Conservation (phyloP, 331 rosid genomes). For the Rosa hybrid region DNA sequence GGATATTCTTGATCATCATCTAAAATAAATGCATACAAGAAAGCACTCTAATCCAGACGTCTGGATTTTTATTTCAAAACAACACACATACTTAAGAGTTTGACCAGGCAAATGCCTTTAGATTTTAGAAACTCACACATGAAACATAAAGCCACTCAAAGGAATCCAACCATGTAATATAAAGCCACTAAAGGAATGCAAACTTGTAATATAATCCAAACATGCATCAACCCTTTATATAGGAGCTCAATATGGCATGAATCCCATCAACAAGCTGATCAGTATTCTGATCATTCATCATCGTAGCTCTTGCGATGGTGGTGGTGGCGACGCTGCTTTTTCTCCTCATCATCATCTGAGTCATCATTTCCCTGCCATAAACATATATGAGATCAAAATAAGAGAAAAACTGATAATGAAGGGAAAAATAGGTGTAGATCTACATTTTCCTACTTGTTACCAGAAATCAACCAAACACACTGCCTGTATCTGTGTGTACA, state of each 20-base stretch:
- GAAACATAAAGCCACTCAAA: slow-evolving; percentile 12
- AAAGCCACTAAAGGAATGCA: slow-evolving; percentile 14
- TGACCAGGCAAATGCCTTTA: slow-evolving; percentile 1
- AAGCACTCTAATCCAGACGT: slow-evolving; percentile 34
- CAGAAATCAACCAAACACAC: background rate
- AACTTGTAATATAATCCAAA: background rate
- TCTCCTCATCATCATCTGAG: slow-evolving; percentile 57
- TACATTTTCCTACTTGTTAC: background rate
- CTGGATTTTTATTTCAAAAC: slow-evolving; percentile 22
- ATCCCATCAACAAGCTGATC: slow-evolving; percentile 22
- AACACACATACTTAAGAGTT: slow-evolving; percentile 17
- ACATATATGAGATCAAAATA: slow-evolving; percentile 13
- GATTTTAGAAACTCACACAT: slow-evolving; percentile 18
- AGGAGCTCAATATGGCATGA: slow-evolving; percentile 48
- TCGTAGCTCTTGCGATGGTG: slow-evolving; percentile 56
- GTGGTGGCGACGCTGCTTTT: slow-evolving; percentile 45
- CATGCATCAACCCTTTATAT: slow-evolving; percentile 55
- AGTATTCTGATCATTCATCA: slow-evolving; percentile 57
- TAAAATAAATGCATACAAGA: background rate
- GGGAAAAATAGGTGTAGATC: background rate
- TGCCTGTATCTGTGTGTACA: background rate
- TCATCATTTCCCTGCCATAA: slow-evolving; percentile 55
- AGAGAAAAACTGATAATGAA: background rate
- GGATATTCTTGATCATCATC: background rate
- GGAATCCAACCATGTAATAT: background rate